phyloP scores from a whole-genome alignment of 768 basidiomycete genomes.

The Trichaptum fuscoviolaceum region DNA sequence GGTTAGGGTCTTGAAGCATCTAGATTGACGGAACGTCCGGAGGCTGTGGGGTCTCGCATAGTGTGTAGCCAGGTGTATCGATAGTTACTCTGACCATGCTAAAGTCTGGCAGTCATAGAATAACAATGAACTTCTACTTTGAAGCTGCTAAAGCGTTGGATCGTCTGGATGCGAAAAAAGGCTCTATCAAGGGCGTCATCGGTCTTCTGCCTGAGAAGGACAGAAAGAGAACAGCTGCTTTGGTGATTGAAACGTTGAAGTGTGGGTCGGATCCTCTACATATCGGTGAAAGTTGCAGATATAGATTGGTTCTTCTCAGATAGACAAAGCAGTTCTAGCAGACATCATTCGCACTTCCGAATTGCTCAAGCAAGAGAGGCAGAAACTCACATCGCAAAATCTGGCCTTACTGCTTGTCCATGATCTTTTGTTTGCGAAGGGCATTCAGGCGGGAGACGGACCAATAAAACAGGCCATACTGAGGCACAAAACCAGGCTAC shows the following conservation, averaged over 20 bases:
- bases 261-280: constrained; percentile 48
- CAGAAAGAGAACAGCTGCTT: constrained; percentile 73
- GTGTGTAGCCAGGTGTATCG: constrained; percentile 7
- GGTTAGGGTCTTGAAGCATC: background rate
- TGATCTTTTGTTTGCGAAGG: constrained; percentile 76
- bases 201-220: constrained; percentile 67
- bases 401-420: constrained; percentile 86
- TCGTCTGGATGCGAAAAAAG: constrained; percentile 80
- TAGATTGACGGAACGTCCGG: background rate
- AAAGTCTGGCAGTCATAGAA: constrained; percentile 3
- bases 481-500: constrained; percentile 84
- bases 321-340: constrained; percentile 74
- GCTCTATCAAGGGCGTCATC: constrained; percentile 86
- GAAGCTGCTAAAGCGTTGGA: constrained; percentile 81
- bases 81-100: constrained; percentile 5
- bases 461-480: constrained; percentile 83
- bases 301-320: background rate
- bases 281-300: constrained; percentile 2
- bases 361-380: constrained; percentile 71
- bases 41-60: constrained; percentile 4
- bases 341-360: constrained; percentile 65
- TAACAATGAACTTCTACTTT: constrained; percentile 91
- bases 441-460: constrained; percentile 89
- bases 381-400: constrained; percentile 65
- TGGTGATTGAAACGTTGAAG: constrained; percentile 93